Base-by-base conservation (phyloP, 345 rosid genomes). In the Euclidium syriacum region DNA sequence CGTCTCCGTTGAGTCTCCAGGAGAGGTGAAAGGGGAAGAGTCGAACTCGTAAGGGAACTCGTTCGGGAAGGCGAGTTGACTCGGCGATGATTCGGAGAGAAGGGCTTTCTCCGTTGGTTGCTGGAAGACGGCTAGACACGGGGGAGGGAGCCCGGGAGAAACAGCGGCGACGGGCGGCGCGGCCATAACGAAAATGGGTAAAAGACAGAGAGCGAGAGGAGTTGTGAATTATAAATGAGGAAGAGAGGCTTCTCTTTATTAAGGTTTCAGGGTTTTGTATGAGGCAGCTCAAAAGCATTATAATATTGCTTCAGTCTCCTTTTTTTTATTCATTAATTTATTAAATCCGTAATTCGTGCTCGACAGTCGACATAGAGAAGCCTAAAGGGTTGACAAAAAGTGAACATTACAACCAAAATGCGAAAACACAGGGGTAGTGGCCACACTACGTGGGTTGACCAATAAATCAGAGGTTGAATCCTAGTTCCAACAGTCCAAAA, bases 31-130 rank as follows among this genome's bases (percentile, higher is more conserved):
- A 66, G 72, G 53, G 6, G 83, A 70, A 9, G 64, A 35, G 40
- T 78, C 87, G 24, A 79, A 72, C 60, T 83, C 90, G 71, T 68
- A 84, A 12, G 92, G 95, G 54, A 88, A 77, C 75, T 88, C 94
- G 2, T 58, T 52, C 0, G 92, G 86, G 61, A 84, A 78, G 27
- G 20, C 40, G 46, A 67, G 48, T 41, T 38, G 47, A 58, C 33
- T 50, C 58, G 71, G 33, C 2, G 52, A 25, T 70, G 36, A 39
- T 36, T 66, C 68, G 1, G 35, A 2, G 12, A 10, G 24, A 4
- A 36, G 18, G 11, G 11, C 26, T 35, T 43, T 6, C 14, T 76
- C 73, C 57, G 24, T 16, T 33, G 72, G 24, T 2, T 58, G 4
- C 25, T 51, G 72, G 24, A 65, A 74, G 41, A 75, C 77, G 7